A percentile compares a stretch with the other conserved stretches of the same genome.
Evolutionary conservation across 2,329 filamentous ascomycete genomes (phyloP).

Genomic region (Apiospora phragmitis): DNA sequence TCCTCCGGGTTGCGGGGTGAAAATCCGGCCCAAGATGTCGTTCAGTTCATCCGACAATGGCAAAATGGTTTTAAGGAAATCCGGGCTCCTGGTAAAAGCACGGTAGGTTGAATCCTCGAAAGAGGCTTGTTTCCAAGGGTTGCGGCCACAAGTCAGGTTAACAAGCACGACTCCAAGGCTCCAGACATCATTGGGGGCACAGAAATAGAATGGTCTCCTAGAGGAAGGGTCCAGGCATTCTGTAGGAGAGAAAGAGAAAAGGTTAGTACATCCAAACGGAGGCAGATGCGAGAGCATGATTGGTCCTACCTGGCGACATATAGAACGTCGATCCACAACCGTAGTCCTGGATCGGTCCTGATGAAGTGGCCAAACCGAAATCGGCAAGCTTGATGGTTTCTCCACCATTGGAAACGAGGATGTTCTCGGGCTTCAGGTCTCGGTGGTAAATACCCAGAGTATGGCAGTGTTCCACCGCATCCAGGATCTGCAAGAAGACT

Average conservation of each 20-base stretch:
- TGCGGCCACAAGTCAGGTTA: conserved; percentile 95
- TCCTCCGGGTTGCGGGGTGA: conserved; percentile 81
- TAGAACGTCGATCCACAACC: conserved; percentile 98
- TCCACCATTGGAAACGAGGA: conserved; percentile 85
- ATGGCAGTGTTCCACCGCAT: conserved; percentile 96
- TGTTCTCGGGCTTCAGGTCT: conserved; percentile 97
- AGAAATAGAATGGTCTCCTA: conserved; percentile 78
- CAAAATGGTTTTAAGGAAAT: conserved; percentile 90
- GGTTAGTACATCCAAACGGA: conserved; percentile 24
- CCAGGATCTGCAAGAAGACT: conserved; percentile 91
- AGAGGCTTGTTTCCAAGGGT: conserved; percentile 97
- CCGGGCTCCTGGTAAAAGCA: conserved; percentile 80
- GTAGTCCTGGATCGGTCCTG: conserved; percentile 84
- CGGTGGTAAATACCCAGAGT: conserved; percentile 91
- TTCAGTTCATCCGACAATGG: conserved; percentile 89
- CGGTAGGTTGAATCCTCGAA: conserved; percentile 92
- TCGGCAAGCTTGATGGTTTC: conserved; percentile 94
- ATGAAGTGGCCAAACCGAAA: conserved; percentile 90
- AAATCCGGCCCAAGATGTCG: conserved; percentile 82
- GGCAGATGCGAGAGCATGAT: conserved; percentile 16
- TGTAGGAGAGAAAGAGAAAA: conserved; percentile 39
- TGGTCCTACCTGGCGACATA: conserved; percentile 91
- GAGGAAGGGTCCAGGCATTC: conserved; percentile 85
- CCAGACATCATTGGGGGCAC: conserved; percentile 96
- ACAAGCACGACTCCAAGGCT: conserved; percentile 97